A percentile compares a stretch with the other conserved stretches of the same genome.
Conservation (phyloP, 176 grass and related monocot genomes). For the Metroxylon sagu region DNA sequence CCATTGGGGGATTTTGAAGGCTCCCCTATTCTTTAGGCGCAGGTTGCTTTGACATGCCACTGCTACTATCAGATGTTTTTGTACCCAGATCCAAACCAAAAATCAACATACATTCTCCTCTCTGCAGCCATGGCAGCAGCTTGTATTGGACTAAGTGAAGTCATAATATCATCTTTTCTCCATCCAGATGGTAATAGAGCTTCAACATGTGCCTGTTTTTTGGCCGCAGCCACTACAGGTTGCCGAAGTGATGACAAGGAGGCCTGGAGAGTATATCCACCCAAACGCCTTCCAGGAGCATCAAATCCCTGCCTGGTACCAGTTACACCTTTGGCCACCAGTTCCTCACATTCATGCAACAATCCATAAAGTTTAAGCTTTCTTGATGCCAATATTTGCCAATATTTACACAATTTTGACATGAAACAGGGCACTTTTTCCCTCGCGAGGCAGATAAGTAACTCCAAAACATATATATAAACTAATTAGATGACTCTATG, state of each 20-base stretch:
- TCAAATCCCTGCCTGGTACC: constrained; percentile 85
- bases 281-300: constrained; percentile 55
- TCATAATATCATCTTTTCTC: constrained; percentile 76
- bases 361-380: not conserved
- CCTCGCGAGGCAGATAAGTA: no score
- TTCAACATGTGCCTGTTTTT: constrained; percentile 67
- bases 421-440: no score
- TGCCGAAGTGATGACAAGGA: constrained; percentile 50
- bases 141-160: constrained; percentile 79
- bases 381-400: no score
- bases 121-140: constrained; percentile 94
- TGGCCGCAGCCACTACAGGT: constrained; percentile 55
- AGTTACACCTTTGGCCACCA: constrained; percentile 79
- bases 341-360: constrained; percentile 86
- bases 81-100: constrained; percentile 71
- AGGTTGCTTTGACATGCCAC: not conserved
- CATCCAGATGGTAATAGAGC: constrained; percentile 65
- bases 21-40: constrained; percentile 14
- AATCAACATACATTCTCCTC: constrained; percentile 89
- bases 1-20: constrained; percentile 3
- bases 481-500: no score
- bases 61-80: constrained; percentile 5
- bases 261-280: constrained; percentile 66
- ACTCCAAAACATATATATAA: no score
- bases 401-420: no score